Base-by-base conservation (phyloP, 2,329 filamentous ascomycete species). In the Sporothrix phasma region DNA sequence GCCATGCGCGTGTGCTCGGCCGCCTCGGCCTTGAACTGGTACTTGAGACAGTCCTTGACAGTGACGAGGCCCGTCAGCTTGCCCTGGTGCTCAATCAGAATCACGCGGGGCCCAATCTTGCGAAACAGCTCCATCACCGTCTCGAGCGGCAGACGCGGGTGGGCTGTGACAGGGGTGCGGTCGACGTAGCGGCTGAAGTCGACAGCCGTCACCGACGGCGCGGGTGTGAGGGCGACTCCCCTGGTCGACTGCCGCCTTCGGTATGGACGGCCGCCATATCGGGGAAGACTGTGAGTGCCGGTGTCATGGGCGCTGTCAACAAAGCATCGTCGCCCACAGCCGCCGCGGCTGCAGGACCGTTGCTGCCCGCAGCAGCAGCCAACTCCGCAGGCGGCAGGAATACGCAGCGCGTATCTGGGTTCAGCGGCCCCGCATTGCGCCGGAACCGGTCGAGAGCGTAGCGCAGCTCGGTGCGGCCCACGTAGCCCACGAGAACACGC, bases 121-220 rank as follows among this genome's bases (percentile, higher is more conserved):
- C 93, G 93, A 80, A 99, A 99, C 11, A 99, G 81, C 72, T 99
- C 94, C 92, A 99, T 97, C 37, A 96, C 93, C 0, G 94, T 99
- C 76, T 99, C 94, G 0, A 99, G 84, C 0, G 93, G 89, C 0
- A 97, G 84, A 1, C 91, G 86, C 0, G 94, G 94, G 72, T 99
- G 94, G 0, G 92, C 92, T 0, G 92, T 89, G 1, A 99, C 84
- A 0, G 94, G 94, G 0, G 92, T 96, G 8, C 87, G 82, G 73
- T 99, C 93, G 61, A 96, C 87, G 72, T 93, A 97, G 56, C 89
- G 86, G 70, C 87, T 88, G 69, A 99, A 90, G 72, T 97, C 90
- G 39, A 97, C 74, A 1, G 77, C 80, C 6, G 81, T 79, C 7
- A 39, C 19, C 7, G 56, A 31, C 7, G 56, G 8, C 13, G 39